Evolutionary conservation across 2,329 filamentous ascomycete genomes (phyloP), one percentile per base, ranked within the genome.

Genomic region (Cadophora gregata): DNA sequence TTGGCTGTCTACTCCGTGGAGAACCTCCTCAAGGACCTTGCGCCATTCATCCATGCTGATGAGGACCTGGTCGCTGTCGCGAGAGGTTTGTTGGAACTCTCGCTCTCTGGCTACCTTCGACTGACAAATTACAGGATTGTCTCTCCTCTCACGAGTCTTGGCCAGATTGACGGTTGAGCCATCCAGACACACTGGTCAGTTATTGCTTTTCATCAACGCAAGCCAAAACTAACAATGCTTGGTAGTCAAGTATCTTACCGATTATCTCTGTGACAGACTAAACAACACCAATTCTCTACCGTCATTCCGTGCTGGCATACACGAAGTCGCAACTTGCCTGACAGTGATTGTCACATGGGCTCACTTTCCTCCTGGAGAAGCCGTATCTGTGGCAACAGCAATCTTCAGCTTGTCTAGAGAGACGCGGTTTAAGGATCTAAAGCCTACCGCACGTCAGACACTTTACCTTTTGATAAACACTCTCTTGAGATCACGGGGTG

Each of bases 251-350:
- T 29, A 63, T 25, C 53, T 75, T 8, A 64, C 72, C 56, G 63
- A 69, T 42, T 75, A 74, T 53, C 66, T 74, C 33, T 66, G 65
- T 45, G 36, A 53, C 16, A 33, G 70, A 36, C 38, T 71, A 3
- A 24, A 38, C n/a, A 71, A 70, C 47, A 48, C 51, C 19, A 51
- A 64, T 24, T 42, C 64, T 4, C 21, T 71, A 4, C 63, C 60
- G 7, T 71, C 62, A 21, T 73, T 68, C 24, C 59, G 66, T 9
- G 70, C 73, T 7, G 74, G 72, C 14, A 64, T 74, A 4, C 62
- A 69, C 19, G 69, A 73, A 36, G 64, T 71, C 27, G 67, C 67
- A 16, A 16, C 61, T 8, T 58, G 62, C 21, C 62, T 76, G 1
- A 25, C 42, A 12, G 16, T 51, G 31, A 59, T 76, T 16, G 53